These are phyloP conservation scores for Neofusicoccum ribis DNA, from an alignment of 2,329 filamentous ascomycete species.

Conservation along the genomic window DNA sequence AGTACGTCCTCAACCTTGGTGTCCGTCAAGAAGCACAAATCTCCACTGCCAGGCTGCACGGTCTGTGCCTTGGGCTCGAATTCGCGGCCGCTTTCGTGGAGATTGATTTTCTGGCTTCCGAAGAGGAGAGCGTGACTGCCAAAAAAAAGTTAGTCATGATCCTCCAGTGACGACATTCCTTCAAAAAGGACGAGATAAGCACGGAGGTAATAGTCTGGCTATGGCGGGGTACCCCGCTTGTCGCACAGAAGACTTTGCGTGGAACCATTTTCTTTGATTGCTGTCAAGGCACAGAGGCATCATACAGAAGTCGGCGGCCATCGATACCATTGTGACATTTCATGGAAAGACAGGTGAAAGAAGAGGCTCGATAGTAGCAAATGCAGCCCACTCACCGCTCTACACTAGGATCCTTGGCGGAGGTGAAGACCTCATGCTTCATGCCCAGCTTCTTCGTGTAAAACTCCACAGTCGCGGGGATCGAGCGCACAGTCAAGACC, in stretches of 20 bases:
- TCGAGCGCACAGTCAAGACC: not conserved
- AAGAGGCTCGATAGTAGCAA: not conserved
- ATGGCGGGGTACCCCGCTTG: too few relatives aligned
- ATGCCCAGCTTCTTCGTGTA: constrained; percentile 21
- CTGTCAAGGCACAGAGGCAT: too few relatives aligned
- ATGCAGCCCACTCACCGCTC: constrained; percentile 3
- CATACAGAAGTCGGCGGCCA: too few relatives aligned
- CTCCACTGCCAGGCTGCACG: constrained; percentile 21
- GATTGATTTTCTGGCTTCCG: constrained; percentile 23
- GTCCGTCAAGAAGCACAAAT: constrained; percentile 22
- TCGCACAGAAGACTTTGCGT: too few relatives aligned
- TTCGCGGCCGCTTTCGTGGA: constrained; percentile 23
- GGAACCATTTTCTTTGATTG: too few relatives aligned
- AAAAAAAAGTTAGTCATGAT: too few relatives aligned
- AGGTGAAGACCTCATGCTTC: constrained; percentile 21
- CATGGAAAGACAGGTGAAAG: too few relatives aligned
- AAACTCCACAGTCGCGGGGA: constrained; percentile 21
- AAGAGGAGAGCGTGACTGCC: constrained; percentile 21
- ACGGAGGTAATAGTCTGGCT: too few relatives aligned
- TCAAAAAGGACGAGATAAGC: too few relatives aligned
- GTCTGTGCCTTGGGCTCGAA: constrained; percentile 23
- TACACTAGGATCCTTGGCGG: constrained; percentile 3
- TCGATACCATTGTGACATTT: too few relatives aligned
- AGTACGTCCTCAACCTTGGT: constrained; percentile 18
- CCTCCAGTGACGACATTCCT: too few relatives aligned